Conservation (phyloP, 805 yeast species). For the Cephaloascus albidus region DNA sequence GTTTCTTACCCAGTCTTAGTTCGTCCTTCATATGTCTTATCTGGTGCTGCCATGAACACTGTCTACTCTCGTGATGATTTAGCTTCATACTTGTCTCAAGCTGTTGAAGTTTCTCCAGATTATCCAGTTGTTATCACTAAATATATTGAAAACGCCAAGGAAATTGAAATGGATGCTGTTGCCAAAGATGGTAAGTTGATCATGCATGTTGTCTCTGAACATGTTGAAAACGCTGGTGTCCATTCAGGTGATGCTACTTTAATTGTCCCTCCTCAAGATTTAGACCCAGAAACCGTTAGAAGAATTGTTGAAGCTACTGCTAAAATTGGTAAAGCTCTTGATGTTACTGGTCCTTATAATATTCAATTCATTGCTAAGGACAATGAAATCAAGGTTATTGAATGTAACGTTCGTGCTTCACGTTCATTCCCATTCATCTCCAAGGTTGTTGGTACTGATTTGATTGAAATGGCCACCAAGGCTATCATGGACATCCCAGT, state of each 20-base stretch:
- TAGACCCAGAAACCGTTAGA: conserved; percentile 82
- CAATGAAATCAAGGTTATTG: conserved; percentile 93
- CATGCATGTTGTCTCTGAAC: conserved; percentile 97
- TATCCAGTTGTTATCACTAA: conserved; percentile 97
- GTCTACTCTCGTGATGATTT: conserved; percentile 86
- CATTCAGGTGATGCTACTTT: conserved; percentile 99
- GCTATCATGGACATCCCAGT: conserved; percentile 87
- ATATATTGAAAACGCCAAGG: conserved; percentile 94
- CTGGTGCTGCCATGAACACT: conserved; percentile 99
- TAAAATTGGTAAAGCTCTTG: conserved; percentile 89
- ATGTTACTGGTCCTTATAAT: conserved; percentile 95
- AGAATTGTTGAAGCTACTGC: conserved; percentile 94
- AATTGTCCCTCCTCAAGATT: conserved; percentile 94
- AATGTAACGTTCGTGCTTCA: conserved; percentile 98
- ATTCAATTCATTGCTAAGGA: conserved; percentile 95
- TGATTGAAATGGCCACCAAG: conserved; percentile 95
- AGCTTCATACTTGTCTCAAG: conserved; percentile 81
- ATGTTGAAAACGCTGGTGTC: conserved; percentile 98
- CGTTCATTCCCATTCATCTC: conserved; percentile 98
- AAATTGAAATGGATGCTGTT: conserved; percentile 98
- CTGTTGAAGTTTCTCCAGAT: conserved; percentile 95
- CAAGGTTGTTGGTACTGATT: conserved; percentile 91
- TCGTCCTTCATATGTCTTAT: conserved; percentile 93
- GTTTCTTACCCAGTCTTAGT: conserved; percentile 93
- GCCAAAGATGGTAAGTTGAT: conserved; percentile 90